Evolutionary conservation across 2,329 filamentous ascomycete species (phyloP), one percentile per base, ranked within the genome.

Genomic region (Lizonia empirigonia): DNA sequence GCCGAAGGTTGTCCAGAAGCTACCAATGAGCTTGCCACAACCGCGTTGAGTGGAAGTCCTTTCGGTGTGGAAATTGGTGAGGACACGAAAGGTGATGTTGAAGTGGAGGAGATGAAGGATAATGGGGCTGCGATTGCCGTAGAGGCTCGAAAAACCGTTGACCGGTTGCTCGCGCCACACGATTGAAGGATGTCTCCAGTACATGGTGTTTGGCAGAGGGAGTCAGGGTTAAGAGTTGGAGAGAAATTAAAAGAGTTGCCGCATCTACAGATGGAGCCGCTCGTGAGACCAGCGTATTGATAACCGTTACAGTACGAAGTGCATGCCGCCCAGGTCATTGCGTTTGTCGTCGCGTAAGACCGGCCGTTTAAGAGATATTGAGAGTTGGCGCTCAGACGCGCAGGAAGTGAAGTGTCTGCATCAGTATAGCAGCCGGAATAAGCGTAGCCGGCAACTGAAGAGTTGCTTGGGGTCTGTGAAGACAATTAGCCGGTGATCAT

Each of bases 341-440:
- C 12, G 4, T 30, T 26, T 13, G 30, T 27, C 15, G 30, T 35
- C 4, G 19, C 19, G 15, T 13, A 24, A 19, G 19, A 35, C 32
- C 22, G 20, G 4, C 29, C 32, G 18, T 29, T 44, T 7, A 44
- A n/a, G 1, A 44, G 41, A 13, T 27, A 27, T 32, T 15, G 30
- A 10, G 29, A 20, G 13, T 7, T 26, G n/a, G 12, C 24, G 20
- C 20, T 7, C 2, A 38, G n/a, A 12, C 13, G 20, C n/a, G 12
- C 18, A 27, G 36, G n/a, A 16, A n/a, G n/a, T 6, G 12, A n/a
- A n/a, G 7, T 2, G 33, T 35, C 34, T 8, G 41, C 30, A 35
- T 44, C 41, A 26, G n/a, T 24, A n/a, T 35, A 44, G 19, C 30
- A 44, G 13, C 41, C 41, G 12, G 22, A n/a, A 15, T 44, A 44